Evolutionary conservation across 495 filamentous ascomycete genomes (phyloP).

Genomic region (Podospora tetraspora): DNA sequence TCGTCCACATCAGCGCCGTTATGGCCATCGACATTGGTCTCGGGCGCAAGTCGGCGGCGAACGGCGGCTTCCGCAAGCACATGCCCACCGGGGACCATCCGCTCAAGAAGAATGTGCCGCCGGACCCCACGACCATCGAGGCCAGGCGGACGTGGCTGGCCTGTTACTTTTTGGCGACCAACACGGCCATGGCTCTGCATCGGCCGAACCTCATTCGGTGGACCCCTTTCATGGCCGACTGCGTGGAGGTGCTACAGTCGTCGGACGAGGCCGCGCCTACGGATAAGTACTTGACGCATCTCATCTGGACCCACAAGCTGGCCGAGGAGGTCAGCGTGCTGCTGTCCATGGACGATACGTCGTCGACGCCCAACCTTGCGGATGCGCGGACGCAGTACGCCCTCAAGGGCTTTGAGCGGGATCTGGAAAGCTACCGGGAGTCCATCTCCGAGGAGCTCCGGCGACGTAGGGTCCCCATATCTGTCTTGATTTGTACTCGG

Average conservation of each 20-base stretch:
- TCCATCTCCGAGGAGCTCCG: conserved; percentile 46
- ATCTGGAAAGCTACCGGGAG: conserved; percentile 63
- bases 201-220: conserved; percentile 78
- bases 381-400: conserved; percentile 71
- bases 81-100: conserved; percentile 41
- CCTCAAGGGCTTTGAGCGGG: conserved; percentile 68
- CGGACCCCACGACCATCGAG: conserved; percentile 64
- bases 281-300: conserved; percentile 67
- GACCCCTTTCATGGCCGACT: conserved; percentile 82
- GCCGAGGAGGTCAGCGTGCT: conserved; percentile 74
- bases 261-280: conserved; percentile 66
- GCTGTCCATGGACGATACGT: conserved; percentile 71
- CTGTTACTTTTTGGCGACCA: conserved; percentile 72
- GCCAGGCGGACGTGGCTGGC: conserved; percentile 70
- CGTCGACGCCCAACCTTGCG: conserved; percentile 57
- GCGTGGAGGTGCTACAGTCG: conserved; percentile 64
- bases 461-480: conserved; percentile 37
- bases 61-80: conserved; percentile 33
- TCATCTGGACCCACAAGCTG: conserved; percentile 71
- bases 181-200: conserved; percentile 70
- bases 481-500: background rate
- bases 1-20: conserved; percentile 75
- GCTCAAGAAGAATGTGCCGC: conserved; percentile 43
- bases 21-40: conserved; percentile 88
- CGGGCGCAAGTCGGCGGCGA: conserved; percentile 47